Percentiles rank a stretch among this genome's conserved stretches.
These are phyloP conservation scores for Wallacemonas sp. DNA, from an alignment of 208 protist genomes.

Conservation along the genomic window DNA sequence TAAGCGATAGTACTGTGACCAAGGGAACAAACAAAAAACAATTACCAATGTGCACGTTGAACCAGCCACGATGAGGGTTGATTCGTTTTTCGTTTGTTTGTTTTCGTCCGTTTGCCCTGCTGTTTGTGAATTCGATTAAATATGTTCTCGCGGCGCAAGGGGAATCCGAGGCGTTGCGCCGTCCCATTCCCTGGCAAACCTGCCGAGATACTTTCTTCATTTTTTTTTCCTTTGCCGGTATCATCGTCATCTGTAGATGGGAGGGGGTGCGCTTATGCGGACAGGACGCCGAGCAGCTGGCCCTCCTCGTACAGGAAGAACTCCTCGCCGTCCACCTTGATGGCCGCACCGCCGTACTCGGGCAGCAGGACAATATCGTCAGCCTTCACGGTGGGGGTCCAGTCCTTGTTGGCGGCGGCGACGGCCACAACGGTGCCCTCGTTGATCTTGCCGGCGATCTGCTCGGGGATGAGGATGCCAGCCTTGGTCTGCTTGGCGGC, in stretches of 20 bases:
- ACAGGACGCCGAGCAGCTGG: constrained; percentile 85
- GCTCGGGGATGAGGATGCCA: constrained; percentile 93
- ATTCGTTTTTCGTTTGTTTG: constrained; percentile 4
- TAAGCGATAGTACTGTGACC: background rate
- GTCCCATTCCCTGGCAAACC: too few species aligned
- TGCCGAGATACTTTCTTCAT: too few species aligned
- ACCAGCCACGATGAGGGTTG: too few species aligned
- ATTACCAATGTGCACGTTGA: too few species aligned
- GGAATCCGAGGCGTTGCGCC: too few species aligned
- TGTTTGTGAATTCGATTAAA: too few species aligned
- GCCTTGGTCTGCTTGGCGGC: constrained; percentile 93
- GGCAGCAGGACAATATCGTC: constrained; percentile 90
- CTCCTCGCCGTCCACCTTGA: constrained; percentile 93
- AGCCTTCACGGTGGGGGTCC: constrained; percentile 89
- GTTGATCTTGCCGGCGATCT: constrained; percentile 93
- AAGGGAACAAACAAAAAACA: too few species aligned
- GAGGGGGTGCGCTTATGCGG: constrained; percentile 32
- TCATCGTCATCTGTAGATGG: background rate
- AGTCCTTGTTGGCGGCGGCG: constrained; percentile 88
- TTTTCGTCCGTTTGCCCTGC: too few species aligned
- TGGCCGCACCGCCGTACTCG: constrained; percentile 85
- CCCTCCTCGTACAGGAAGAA: constrained; percentile 92
- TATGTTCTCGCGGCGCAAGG: too few species aligned
- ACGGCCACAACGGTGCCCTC: constrained; percentile 92
- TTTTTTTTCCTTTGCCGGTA: background rate